Evolutionary conservation across 2,329 filamentous ascomycete species (phyloP).

Genomic region (Paecilomyces variotii): DNA sequence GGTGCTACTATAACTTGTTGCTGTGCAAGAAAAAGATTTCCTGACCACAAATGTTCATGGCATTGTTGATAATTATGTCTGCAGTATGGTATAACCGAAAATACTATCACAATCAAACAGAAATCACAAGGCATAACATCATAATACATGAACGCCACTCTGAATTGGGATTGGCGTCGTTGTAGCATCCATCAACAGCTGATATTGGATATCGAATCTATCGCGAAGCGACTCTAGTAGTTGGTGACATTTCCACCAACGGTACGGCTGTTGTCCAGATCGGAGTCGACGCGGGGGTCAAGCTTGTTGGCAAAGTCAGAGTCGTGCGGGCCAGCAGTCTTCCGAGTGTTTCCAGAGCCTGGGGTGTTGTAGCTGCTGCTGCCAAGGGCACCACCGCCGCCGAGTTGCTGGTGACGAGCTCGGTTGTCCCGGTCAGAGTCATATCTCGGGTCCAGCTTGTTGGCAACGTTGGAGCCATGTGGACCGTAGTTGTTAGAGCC

Average conservation of each 20-base stretch:
- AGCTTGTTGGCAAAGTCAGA: conserved; percentile 40
- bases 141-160: not conserved
- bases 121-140: not conserved
- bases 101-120: not conserved
- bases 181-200: not conserved
- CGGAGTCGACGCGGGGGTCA: conserved; percentile 45
- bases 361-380: conserved; percentile 8
- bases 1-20: not conserved
- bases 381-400: conserved; percentile 1
- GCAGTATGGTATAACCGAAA: not conserved
- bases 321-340: conserved; percentile 35
- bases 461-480: conserved; percentile 38
- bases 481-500: conserved; percentile 23
- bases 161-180: not conserved
- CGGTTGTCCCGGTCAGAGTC: conserved; percentile 26
- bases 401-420: conserved; percentile 4
- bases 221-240: not conserved
- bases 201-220: not conserved
- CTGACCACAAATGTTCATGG: not conserved
- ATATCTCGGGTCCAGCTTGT: conserved; percentile 45
- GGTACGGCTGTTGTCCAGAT: conserved; percentile 25
- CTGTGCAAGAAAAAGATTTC: not conserved
- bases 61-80: not conserved
- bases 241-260: not conserved
- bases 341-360: conserved; percentile 5